Conservation (phyloP, 495 filamentous ascomycete genomes). For the Podospora conica region DNA sequence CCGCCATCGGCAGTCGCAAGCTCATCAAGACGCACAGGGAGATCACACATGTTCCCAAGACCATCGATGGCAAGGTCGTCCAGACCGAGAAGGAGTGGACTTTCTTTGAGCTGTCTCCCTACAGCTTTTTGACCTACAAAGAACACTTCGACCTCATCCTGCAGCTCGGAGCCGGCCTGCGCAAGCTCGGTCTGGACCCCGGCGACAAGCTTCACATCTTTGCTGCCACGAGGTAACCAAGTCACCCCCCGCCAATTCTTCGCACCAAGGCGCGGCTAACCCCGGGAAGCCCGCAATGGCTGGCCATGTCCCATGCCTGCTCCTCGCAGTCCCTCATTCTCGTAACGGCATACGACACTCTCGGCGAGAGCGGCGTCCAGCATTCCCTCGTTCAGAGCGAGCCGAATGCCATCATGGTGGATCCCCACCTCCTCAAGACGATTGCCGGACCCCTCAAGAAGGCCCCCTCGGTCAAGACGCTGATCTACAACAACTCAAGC, state of each 20-base stretch:
- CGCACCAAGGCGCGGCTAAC: conserved; percentile 9
- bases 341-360: conserved; percentile 85
- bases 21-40: conserved; percentile 55
- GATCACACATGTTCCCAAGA: conserved; percentile 60
- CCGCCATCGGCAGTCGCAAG: conserved; percentile 52
- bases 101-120: conserved; percentile 58
- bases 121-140: conserved; percentile 53
- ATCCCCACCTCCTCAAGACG: conserved; percentile 53
- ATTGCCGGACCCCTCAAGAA: conserved; percentile 36
- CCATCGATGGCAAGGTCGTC: conserved; percentile 55
- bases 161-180: conserved; percentile 51
- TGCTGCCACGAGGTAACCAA: conserved; percentile 48
- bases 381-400: conserved; percentile 56
- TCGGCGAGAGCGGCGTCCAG: conserved; percentile 54
- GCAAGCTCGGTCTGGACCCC: conserved; percentile 48
- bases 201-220: conserved; percentile 54
- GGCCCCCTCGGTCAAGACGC: conserved; percentile 34
- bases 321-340: conserved; percentile 91
- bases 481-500: conserved; percentile 42
- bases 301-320: conserved; percentile 55
- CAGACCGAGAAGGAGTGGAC: conserved; percentile 63
- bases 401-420: conserved; percentile 55
- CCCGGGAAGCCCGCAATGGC: conserved; percentile 40
- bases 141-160: conserved; percentile 52
- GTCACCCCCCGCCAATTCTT: neutral